Evolutionary conservation across 306 rosid genomes (phyloP).

Genomic region (Senna siamea): DNA sequence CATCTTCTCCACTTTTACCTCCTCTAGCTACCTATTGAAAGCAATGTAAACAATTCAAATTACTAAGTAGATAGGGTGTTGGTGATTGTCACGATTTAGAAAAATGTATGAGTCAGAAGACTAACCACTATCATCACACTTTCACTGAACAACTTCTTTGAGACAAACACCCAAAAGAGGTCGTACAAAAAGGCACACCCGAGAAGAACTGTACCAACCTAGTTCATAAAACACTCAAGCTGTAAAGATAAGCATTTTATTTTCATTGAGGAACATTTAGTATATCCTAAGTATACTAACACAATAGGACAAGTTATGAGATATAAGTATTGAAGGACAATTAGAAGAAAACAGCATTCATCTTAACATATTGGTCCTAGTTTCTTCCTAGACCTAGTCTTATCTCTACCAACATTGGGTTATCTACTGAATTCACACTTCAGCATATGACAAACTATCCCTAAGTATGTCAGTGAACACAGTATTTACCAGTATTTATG

Average conservation of each 20-base stretch:
- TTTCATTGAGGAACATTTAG: slow-evolving; percentile 18
- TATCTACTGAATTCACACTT: background rate
- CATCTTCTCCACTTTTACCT: slow-evolving; percentile 93
- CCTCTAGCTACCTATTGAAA: slow-evolving; percentile 88
- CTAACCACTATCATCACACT: slow-evolving; percentile 99
- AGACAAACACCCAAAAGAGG: slow-evolving; percentile 95
- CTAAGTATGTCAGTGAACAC: background rate
- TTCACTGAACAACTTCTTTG: slow-evolving; percentile 80
- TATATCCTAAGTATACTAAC: background rate
- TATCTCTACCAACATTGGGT: background rate
- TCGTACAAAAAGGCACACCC: slow-evolving; percentile 91
- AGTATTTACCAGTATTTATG: background rate
- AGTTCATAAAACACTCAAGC: slow-evolving; percentile 40
- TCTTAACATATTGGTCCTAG: background rate
- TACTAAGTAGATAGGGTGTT: slow-evolving; percentile 21
- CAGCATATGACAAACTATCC: background rate
- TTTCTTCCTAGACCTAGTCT: background rate
- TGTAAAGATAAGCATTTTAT: slow-evolving; percentile 31
- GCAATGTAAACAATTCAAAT: slow-evolving; percentile 24
- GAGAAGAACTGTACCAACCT: slow-evolving; percentile 98
- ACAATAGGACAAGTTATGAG: slow-evolving; percentile 1
- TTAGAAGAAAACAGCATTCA: slow-evolving; percentile 10
- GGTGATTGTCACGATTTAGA: slow-evolving; percentile 20
- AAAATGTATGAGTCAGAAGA: slow-evolving; percentile 30
- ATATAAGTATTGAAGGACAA: slow-evolving; percentile 11